Base-by-base conservation (phyloP, 805 yeast genomes). In the Sugiyamaella qingdaonensis region DNA sequence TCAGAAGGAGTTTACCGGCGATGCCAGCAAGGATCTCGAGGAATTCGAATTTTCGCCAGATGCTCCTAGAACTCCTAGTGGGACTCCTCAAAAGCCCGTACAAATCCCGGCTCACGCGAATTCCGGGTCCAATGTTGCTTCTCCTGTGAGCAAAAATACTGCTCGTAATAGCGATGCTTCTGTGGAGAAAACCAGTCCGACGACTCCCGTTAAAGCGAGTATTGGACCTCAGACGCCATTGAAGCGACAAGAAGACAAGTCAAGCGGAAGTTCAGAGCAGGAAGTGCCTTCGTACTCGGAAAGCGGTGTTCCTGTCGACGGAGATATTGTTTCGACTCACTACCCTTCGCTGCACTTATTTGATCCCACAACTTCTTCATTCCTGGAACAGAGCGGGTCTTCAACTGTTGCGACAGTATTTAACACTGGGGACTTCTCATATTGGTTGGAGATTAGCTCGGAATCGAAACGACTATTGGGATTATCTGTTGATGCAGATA, bases 331-430 rank as follows among this genome's bases (percentile, higher is more conserved):
- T 27, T 43, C 29, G 14, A 45, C 50, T 0, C 62, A 55, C 8
- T 51, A 50, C 3, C 75, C 75, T 34, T 75, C 74, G n/a, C 63
- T 88, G 36, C 82, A 79, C 56, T 58, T 84, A 4, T 88, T 74
- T 64, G 88, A 85, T 62, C 73, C 84, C 2, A 61, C 67, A 2
- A 64, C 72, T 3, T 79, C 76, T 13, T 62, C 66, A 2, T 87
- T 85, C 66, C 65, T 74, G 11, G 49, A 74, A 13, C 79, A 78
- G 53, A 72, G 69, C 1, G 53, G 66, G 1, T 46, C 61, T 1
- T 72, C 71, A 1, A 16, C 27, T 10, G 52, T 45, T 14, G 78
- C 74, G 1, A 59, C 60, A 2, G 61, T 87, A 2, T 53, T 73
- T 2, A 81, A 79, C 42, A 55, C 74, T 9, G 81, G 76, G 0